phyloP scores from a whole-genome alignment of 352 stramenopile genomes.

The Globisporangium polare region DNA sequence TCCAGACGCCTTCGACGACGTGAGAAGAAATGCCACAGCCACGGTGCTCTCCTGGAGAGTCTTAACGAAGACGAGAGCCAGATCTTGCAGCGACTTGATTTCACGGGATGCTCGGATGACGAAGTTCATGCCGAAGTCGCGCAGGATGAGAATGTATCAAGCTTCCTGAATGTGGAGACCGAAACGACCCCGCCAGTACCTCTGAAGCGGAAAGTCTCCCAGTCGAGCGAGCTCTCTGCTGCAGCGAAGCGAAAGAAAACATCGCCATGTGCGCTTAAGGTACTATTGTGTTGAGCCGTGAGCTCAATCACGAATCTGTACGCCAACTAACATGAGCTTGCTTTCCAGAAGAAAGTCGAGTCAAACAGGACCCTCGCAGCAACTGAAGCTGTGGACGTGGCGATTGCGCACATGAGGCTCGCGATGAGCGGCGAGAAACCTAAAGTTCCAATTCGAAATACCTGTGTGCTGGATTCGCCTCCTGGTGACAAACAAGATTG shows the following conservation, averaged over 20 bases:
- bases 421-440: not conserved
- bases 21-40: conserved; percentile 9
- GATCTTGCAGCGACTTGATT: conserved; percentile 17
- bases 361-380: not conserved
- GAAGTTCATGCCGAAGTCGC: not conserved
- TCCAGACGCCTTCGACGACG: conserved; percentile 1
- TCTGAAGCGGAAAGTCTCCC: not conserved
- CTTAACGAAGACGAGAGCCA: not conserved
- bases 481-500: not conserved
- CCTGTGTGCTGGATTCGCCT: conserved; percentile 1
- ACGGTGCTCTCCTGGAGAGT: not conserved
- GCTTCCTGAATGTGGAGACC: not conserved
- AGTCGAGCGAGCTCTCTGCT: not conserved
- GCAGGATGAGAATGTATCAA: conserved; percentile 2
- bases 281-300: not conserved
- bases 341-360: not conserved
- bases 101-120: conserved; percentile 5
- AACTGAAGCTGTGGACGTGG: not conserved
- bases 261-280: not conserved
- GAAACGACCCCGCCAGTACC: not conserved
- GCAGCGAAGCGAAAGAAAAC: not conserved
- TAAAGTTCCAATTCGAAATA: conserved; percentile 1
- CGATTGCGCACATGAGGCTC: conserved; percentile 2
- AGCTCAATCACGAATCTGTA: not conserved
- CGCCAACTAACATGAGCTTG: not conserved